Percentiles rank a stretch among this genome's conserved stretches.
Evolutionary conservation across 2,329 filamentous ascomycete species (phyloP).

Genomic region (Massarina eburnea): DNA sequence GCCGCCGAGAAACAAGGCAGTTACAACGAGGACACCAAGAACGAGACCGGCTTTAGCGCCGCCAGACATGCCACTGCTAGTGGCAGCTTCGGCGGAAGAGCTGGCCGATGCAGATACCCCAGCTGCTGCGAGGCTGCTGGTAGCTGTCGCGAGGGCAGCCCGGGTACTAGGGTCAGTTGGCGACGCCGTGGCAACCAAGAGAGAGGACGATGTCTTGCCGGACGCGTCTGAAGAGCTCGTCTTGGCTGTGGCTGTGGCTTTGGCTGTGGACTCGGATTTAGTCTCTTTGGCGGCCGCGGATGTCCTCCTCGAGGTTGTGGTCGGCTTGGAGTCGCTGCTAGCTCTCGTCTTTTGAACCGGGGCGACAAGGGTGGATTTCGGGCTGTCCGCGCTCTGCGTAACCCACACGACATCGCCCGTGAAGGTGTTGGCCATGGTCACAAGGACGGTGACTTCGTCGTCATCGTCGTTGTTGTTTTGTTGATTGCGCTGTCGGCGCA

Average conservation of each 20-base stretch:
- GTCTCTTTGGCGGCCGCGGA: constrained; percentile 18
- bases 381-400: constrained; percentile 26
- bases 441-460: constrained; percentile 42
- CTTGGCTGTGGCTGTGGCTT: constrained; percentile 18
- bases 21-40: constrained; percentile 72
- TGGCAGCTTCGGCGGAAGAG: constrained; percentile 23
- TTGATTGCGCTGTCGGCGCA: constrained; percentile 30
- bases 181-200: constrained; percentile 31
- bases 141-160: constrained; percentile 3
- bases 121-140: constrained; percentile 19
- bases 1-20: constrained; percentile 67
- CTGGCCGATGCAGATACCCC: constrained; percentile 20
- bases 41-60: constrained; percentile 77
- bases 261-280: constrained; percentile 15
- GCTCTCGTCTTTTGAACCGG: constrained; percentile 20
- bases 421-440: constrained; percentile 57
- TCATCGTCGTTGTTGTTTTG: constrained; percentile 12
- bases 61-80: constrained; percentile 45
- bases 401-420: constrained; percentile 44
- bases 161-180: constrained; percentile 15
- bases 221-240: constrained; percentile 14
- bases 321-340: constrained; percentile 13
- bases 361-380: constrained; percentile 18
- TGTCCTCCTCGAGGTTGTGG: constrained; percentile 20
- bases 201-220: constrained; percentile 17